These are phyloP conservation scores for Phytophthora megakarya DNA, from an alignment of 352 stramenopile genomes.

Conservation along the genomic window DNA sequence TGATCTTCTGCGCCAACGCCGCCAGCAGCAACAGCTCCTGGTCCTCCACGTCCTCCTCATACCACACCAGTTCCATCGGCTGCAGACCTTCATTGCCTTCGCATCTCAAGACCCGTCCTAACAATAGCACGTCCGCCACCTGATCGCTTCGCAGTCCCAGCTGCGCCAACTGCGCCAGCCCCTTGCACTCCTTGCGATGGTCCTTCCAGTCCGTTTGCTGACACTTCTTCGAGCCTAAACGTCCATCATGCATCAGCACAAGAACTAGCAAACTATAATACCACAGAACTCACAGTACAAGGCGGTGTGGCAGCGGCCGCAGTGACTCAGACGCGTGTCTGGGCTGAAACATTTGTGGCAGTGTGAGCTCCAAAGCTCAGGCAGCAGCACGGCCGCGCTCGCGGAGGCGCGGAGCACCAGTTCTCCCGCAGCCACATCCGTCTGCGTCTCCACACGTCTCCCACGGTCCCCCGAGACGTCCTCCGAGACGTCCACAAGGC, in stretches of 20 bases:
- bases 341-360: constrained; percentile 68
- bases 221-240: constrained; percentile 59
- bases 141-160: constrained; percentile 45
- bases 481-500: background rate
- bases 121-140: constrained; percentile 57
- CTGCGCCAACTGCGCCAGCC: constrained; percentile 44
- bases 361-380: constrained; percentile 57
- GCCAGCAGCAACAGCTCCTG: constrained; percentile 61
- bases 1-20: constrained; percentile 53
- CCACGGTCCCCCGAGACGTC: constrained; percentile 44
- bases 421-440: constrained; percentile 27
- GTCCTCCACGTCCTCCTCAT: constrained; percentile 50
- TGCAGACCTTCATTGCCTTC: constrained; percentile 4
- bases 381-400: constrained; percentile 51
- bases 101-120: constrained; percentile 56
- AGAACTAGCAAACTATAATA: background rate
- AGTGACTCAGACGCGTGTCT: constrained; percentile 47
- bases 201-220: constrained; percentile 72
- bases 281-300: constrained; percentile 63
- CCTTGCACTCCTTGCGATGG: constrained; percentile 66
- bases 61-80: constrained; percentile 58
- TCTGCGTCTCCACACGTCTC: constrained; percentile 38
- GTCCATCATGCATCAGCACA: background rate
- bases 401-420: constrained; percentile 39
- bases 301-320: constrained; percentile 52